A percentile compares a stretch with the other conserved stretches of the same genome.
Evolutionary conservation across 345 rosid genomes (phyloP).

Genomic region (Triadica sebifera): DNA sequence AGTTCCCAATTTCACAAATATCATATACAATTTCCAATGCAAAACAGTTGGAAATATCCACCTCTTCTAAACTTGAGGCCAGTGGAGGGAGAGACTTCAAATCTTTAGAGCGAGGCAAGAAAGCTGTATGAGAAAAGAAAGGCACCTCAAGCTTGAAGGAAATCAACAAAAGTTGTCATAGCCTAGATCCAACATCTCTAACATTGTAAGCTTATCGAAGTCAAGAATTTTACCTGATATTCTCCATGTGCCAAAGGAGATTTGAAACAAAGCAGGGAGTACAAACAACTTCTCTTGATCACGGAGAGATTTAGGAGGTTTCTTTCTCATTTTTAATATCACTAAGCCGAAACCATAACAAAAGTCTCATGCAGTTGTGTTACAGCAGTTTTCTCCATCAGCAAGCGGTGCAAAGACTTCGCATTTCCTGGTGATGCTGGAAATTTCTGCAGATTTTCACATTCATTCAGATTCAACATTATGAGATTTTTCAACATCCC

Average conservation of each 20-base stretch:
- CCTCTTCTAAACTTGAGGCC: constrained; percentile 36
- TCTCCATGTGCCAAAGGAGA: constrained; percentile 38
- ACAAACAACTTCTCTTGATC: background rate
- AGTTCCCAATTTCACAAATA: constrained; percentile 32
- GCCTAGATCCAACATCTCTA: constrained; percentile 37
- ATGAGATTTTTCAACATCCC: constrained; percentile 48
- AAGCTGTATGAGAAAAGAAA: constrained; percentile 37
- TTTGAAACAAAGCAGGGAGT: constrained; percentile 39
- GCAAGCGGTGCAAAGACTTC: constrained; percentile 34
- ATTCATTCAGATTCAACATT: constrained; percentile 30
- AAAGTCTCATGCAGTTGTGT: constrained; percentile 40
- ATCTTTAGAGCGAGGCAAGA: constrained; percentile 32
- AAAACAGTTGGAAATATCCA: constrained; percentile 39
- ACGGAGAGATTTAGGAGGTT: constrained; percentile 1
- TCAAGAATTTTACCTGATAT: constrained; percentile 45
- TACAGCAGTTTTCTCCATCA: constrained; percentile 44
- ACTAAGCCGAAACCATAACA: constrained; percentile 43
- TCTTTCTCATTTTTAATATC: constrained; percentile 41
- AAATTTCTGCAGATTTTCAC: constrained; percentile 37
- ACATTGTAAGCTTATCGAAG: constrained; percentile 39
- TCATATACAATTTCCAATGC: constrained; percentile 34
- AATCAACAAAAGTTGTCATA: constrained; percentile 41
- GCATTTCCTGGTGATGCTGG: constrained; percentile 44
- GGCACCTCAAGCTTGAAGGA: constrained; percentile 48
- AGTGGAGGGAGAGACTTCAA: constrained; percentile 46